These are phyloP conservation scores for Podospora didyma DNA, from an alignment of 495 filamentous ascomycete species.

Conservation along the genomic window DNA sequence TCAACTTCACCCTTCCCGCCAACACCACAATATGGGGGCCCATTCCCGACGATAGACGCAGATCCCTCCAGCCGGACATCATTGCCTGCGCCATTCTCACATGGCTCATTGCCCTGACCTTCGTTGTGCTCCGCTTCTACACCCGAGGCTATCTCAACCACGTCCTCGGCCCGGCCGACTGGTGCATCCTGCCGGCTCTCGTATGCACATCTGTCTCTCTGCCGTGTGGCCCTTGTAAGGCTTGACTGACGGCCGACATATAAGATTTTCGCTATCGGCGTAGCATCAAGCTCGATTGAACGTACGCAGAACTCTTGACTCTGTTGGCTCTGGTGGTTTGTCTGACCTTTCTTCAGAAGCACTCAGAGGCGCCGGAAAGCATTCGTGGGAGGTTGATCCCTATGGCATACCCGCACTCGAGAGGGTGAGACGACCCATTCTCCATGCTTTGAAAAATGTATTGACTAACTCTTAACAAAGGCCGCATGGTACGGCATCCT, in stretches of 20 bases:
- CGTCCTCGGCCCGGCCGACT: slow-evolving; percentile 23
- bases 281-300: slow-evolving; percentile 24
- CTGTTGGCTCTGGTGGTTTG: background rate
- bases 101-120: slow-evolving; percentile 19
- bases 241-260: background rate
- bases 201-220: slow-evolving; percentile 4
- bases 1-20: slow-evolving; percentile 11
- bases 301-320: background rate
- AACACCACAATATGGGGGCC: slow-evolving; percentile 12
- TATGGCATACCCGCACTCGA: slow-evolving; percentile 14
- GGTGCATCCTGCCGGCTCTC: slow-evolving; percentile 25
- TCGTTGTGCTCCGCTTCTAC: slow-evolving; percentile 29
- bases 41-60: slow-evolving; percentile 14
- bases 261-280: slow-evolving; percentile 23
- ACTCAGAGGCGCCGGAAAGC: slow-evolving; percentile 19
- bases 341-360: slow-evolving; percentile 6
- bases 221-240: background rate
- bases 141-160: slow-evolving; percentile 21
- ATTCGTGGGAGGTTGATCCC: slow-evolving; percentile 20
- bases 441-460: background rate
- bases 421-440: slow-evolving; percentile 7
- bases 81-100: slow-evolving; percentile 23
- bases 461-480: background rate
- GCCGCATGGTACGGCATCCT: slow-evolving; percentile 28
- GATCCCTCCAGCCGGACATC: slow-evolving; percentile 25